A percentile compares a stretch with the other conserved stretches of the same genome.
These are phyloP conservation scores for Blepharisma japonicum DNA, from an alignment of 73 alveolate genomes.

Conservation along the genomic window DNA sequence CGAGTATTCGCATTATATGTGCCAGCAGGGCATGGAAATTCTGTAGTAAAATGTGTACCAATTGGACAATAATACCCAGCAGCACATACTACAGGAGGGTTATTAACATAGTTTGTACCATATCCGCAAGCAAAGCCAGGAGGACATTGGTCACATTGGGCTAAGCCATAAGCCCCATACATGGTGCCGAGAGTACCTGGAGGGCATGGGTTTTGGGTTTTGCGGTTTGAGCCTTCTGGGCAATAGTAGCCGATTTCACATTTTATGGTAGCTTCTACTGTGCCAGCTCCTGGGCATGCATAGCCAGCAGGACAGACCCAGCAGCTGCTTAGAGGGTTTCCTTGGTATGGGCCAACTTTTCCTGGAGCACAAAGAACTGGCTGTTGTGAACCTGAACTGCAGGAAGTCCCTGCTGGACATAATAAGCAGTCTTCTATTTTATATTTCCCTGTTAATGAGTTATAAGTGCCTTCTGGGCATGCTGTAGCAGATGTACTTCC, in stretches of 20 bases:
- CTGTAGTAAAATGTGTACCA: conserved; percentile 30
- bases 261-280: conserved; percentile 37
- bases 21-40: conserved; percentile 73
- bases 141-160: conserved; percentile 56
- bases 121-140: conserved; percentile 54
- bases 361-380: conserved; percentile 43
- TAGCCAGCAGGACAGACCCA: conserved; percentile 59
- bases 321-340: conserved; percentile 43
- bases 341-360: conserved; percentile 37
- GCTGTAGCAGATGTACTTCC: conserved; percentile 31
- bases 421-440: conserved; percentile 5
- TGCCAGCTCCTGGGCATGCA: conserved; percentile 41
- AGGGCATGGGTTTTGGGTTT: conserved; percentile 55
- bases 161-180: conserved; percentile 53
- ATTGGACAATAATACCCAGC: conserved; percentile 57
- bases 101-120: conserved; percentile 24
- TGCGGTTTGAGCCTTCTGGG: conserved; percentile 41
- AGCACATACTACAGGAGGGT: conserved; percentile 41
- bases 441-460: conserved; percentile 38
- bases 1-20: conserved; percentile 56
- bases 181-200: conserved; percentile 50
- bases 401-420: conserved; percentile 68
- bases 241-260: conserved; percentile 72
- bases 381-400: conserved; percentile 61
- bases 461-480: conserved; percentile 44